Base-by-base conservation (phyloP, 805 yeast species). In the Sugiyamaella smithiae region DNA sequence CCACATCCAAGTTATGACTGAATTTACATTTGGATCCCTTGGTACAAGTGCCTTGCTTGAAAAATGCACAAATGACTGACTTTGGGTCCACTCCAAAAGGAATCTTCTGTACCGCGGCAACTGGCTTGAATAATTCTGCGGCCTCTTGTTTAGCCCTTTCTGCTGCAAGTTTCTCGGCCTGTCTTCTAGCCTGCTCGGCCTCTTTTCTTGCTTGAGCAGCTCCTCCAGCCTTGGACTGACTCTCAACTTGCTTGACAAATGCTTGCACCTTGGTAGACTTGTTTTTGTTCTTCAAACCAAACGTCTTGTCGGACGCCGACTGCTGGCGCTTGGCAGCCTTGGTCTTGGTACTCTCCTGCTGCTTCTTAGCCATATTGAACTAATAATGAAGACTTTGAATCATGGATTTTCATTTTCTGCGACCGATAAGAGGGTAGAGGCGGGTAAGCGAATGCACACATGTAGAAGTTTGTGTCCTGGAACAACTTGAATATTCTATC, bases 41-140 rank as follows among this genome's bases (percentile, higher is more conserved):
- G 56, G 83, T 80, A 78, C 99, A 93, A 44, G 76, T 75, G 22
- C 96, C 88, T 57, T 84, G 80, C 69, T 84, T 93, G 80, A 88
- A 91, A 68, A 81, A 82, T 50, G 87, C 86, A 78, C 99, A 93
- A 17, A 93, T 69, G 29, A 93, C 85, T 1, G 96, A 81, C 70
- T 93, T 91, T 47, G 99, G 99, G 70, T 93, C 98, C 51, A 89
- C 97, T 46, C 99, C 99, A 62, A 91, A 89, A 36, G 97, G 96
- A 26, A 91, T 87, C 64, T 88, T 88, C 66, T 88, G 97, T 4
- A 35, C 22, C 40, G 73, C 75, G 47, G 79, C 84, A 3, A 80
- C 73, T 0, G 80, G 70, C 26, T 82, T 84, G 59, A 88, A 78
- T 40, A 91, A 69, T 14, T 85, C 84, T 11, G 88, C 84, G 4